These are phyloP conservation scores for Trichosanthes cucumerina DNA, from an alignment of 306 rosid species.

Conservation along the genomic window DNA sequence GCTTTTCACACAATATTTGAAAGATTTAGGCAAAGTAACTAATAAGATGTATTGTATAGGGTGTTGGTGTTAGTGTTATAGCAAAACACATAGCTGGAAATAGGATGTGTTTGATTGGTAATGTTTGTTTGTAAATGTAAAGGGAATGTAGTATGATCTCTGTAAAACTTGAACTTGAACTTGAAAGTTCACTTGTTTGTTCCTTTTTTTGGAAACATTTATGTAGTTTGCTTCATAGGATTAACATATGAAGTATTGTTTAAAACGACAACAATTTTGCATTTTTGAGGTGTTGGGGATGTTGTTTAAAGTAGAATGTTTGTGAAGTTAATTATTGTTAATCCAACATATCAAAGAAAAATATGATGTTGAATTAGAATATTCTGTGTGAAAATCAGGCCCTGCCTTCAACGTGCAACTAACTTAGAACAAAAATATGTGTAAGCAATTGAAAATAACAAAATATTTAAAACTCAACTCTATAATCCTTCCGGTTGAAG, in stretches of 20 bases:
- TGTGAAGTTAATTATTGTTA: background rate
- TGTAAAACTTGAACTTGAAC: background rate
- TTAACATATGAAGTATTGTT: background rate
- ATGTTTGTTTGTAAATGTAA: background rate
- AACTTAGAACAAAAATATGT: no score
- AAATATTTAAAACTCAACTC: no score
- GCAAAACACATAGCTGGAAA: background rate
- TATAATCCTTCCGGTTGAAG: no score
- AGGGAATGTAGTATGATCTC: background rate
- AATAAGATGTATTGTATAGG: background rate
- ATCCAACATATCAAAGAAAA: no score
- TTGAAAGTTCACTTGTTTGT: background rate
- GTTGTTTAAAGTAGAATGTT: background rate
- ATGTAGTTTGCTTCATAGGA: background rate
- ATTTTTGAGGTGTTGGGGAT: background rate
- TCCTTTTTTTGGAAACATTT: background rate
- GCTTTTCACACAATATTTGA: background rate
- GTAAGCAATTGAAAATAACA: no score
- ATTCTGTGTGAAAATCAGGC: no score
- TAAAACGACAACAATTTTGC: background rate
- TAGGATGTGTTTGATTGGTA: background rate
- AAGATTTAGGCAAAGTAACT: background rate
- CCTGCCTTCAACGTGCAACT: no score
- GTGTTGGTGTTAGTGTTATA: background rate
- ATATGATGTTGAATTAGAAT: no score